Base-by-base conservation (phyloP, 306 rosid species). In the Trifolium subterraneum region DNA sequence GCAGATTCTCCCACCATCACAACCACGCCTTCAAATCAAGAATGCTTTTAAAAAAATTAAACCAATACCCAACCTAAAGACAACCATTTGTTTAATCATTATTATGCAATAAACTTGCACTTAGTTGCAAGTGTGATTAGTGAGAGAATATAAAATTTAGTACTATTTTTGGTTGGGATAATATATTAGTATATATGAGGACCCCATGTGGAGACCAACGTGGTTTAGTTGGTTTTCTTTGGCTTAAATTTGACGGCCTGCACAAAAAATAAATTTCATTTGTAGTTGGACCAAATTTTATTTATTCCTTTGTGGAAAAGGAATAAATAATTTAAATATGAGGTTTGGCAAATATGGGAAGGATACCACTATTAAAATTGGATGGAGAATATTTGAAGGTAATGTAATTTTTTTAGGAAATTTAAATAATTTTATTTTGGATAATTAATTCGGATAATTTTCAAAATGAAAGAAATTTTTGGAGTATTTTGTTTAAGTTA, bases 201-300 rank as follows among this genome's bases (percentile, higher is more conserved):
- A 64, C 74, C 77, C 86, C 85, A 83, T 73, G 84, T 85, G 90
- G 82, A 75, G 59, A 79, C 87, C 91, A 80, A 79, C 83, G 73
- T 82, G 78, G 27, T 51, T 78, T 70, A 25, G 78, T 73, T 72
- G 76, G 42, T 84, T 72, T 82, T 84, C 73, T 80, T 60, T 84
- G 68, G 74, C 67, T 70, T 20, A 60, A 51, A 72, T 68, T 19
- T 73, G 31, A 56, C 64, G 31, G 68, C 76, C 68, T 54, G 85
- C 88, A 70, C 74, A 59, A 80, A 78, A 74, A 69, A 18, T 14
- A 20, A 14, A 54, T 72, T 76, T 64, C 62, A 75, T 79, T 75
- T 67, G 74, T 9, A 62, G 52, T 29, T 72, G 20, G 33, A 55
- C 33, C n/a, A 55, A 55, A 16, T 67, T 45, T 54, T 62, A 51